A percentile compares a stretch with the other conserved stretches of the same genome.
Evolutionary conservation across 2,329 filamentous ascomycete genomes (phyloP).

Genomic region (Phialocephala sp.): DNA sequence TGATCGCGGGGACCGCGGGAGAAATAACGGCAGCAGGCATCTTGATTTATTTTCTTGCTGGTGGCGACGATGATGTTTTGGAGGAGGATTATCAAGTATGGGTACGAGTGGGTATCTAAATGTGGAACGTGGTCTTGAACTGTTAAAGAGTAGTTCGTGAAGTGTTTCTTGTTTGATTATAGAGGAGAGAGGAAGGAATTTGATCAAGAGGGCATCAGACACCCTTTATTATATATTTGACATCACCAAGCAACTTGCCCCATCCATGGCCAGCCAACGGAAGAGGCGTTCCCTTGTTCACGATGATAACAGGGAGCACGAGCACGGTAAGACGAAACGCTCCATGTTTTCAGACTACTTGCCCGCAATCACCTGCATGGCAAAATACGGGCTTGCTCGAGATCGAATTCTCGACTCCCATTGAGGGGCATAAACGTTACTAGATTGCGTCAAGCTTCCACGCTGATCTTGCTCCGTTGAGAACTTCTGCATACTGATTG

Average conservation of each 20-base stretch:
- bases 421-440: not conserved
- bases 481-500: constrained; percentile 10
- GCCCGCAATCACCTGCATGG: constrained; percentile 6
- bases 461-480: constrained; percentile 9
- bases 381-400: not conserved
- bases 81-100: not conserved
- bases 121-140: constrained; percentile 1
- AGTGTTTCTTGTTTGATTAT: not conserved
- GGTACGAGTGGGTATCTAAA: constrained; percentile 6
- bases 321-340: not conserved
- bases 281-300: constrained; percentile 3
- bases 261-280: constrained; percentile 1
- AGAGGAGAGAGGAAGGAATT: not conserved
- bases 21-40: constrained; percentile 49
- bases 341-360: not conserved
- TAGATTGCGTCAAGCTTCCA: not conserved
- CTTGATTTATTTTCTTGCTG: constrained; percentile 32
- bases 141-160: not conserved
- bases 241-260: not conserved
- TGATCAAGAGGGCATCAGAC: not conserved
- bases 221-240: constrained; percentile 5
- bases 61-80: constrained; percentile 8
- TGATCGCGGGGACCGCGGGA: constrained; percentile 40
- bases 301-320: constrained; percentile 1
- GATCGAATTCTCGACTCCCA: constrained; percentile 27